Conservation (phyloP, 768 basidiomycete genomes). For the Punctularia strigosozonata region DNA sequence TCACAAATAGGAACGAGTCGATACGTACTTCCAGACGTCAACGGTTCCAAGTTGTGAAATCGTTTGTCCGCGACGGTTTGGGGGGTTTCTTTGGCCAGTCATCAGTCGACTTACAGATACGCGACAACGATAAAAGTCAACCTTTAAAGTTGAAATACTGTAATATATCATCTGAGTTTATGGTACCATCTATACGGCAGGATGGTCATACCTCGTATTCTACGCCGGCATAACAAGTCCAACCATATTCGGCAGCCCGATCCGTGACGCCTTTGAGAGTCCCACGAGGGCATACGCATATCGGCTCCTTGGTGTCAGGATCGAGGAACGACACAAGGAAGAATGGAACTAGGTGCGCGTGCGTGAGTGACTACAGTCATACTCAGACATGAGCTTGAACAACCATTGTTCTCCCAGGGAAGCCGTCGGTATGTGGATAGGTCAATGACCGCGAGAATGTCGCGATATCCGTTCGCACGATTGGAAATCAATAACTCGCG, state of each 20-base stretch:
- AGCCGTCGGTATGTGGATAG: slow-evolving; percentile 80
- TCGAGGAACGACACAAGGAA: slow-evolving; percentile 88
- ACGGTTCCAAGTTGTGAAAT: slow-evolving; percentile 58
- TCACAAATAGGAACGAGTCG: not conserved
- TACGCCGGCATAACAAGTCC: slow-evolving; percentile 70
- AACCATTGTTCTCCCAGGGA: slow-evolving; percentile 83
- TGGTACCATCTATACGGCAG: slow-evolving; percentile 1
- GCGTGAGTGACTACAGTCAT: too few relatives aligned
- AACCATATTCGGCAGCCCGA: slow-evolving; percentile 33
- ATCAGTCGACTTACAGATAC: too few relatives aligned
- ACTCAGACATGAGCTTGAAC: too few relatives aligned
- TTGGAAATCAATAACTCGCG: slow-evolving; percentile 87
- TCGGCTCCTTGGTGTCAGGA: slow-evolving; percentile 67
- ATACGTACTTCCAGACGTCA: slow-evolving; percentile 89
- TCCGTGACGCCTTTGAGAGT: slow-evolving; percentile 50
- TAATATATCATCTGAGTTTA: slow-evolving; percentile 4
- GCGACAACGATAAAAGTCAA: slow-evolving; percentile 20
- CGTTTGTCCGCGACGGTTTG: slow-evolving; percentile 64
- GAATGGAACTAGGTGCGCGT: too few relatives aligned
- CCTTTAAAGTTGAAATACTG: slow-evolving; percentile 91
- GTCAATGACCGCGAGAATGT: slow-evolving; percentile 80
- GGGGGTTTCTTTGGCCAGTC: slow-evolving; percentile 61
- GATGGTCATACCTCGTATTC: slow-evolving; percentile 77
- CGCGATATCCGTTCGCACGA: slow-evolving; percentile 83
- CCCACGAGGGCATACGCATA: slow-evolving; percentile 83